These are phyloP conservation scores for Globisporangium middletonii DNA, from an alignment of 352 stramenopile species.

Conservation along the genomic window DNA sequence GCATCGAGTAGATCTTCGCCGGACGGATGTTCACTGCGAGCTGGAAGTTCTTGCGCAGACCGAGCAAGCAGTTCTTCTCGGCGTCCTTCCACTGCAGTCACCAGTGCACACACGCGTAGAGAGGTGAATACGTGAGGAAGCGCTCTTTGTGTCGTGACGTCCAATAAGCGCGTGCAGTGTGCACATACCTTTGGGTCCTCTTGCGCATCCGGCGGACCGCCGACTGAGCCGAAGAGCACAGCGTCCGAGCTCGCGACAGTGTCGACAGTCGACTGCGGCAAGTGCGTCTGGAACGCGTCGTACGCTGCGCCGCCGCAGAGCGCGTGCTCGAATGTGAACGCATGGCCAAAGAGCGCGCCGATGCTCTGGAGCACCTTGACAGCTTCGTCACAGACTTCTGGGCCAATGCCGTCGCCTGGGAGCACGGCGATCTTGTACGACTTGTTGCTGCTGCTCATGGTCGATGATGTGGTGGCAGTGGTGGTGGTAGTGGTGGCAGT, in stretches of 20 bases:
- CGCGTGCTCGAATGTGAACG: constrained; percentile 92
- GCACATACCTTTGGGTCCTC: constrained; percentile 63
- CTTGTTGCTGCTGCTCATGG: constrained; percentile 26
- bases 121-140: too few species aligned
- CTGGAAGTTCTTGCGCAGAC: constrained; percentile 96
- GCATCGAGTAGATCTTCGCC: constrained; percentile 97
- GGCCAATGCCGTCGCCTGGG: constrained; percentile 97
- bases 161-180: too few species aligned
- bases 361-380: constrained; percentile 88
- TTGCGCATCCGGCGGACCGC: constrained; percentile 91
- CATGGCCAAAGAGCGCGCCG: constrained; percentile 76
- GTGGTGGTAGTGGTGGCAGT: neutral
- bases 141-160: too few species aligned
- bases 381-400: constrained; percentile 95
- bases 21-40: constrained; percentile 98
- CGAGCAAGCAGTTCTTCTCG: constrained; percentile 95
- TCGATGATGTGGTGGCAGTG: neutral
- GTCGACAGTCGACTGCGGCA: constrained; percentile 93
- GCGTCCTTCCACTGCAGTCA: constrained; percentile 71
- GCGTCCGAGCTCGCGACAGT: constrained; percentile 85
- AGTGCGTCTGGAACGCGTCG: constrained; percentile 87
- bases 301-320: constrained; percentile 96
- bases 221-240: constrained; percentile 96
- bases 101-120: neutral
- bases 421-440: constrained; percentile 92